Conservation (phyloP, 2,329 filamentous ascomycete genomes). For the Drechmeria coniospora region DNA sequence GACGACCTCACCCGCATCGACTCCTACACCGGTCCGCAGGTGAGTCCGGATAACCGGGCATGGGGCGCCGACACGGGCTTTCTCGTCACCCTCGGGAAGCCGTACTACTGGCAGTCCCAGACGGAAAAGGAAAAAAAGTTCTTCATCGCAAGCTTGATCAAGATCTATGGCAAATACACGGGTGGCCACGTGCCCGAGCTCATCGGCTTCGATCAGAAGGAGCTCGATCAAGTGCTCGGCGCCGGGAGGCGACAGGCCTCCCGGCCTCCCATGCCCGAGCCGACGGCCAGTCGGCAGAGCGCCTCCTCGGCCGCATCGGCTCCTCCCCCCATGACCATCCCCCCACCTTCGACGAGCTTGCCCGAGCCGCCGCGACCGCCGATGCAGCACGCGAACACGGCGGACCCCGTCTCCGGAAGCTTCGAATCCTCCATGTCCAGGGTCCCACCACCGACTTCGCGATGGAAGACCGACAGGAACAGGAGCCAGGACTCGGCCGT, state of each 20-base stretch:
- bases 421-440: constrained; percentile 29
- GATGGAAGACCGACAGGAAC: constrained; percentile 33
- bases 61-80: constrained; percentile 82
- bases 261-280: constrained; percentile 13
- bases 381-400: too few species aligned
- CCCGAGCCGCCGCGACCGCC: constrained; percentile 13
- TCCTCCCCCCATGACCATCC: constrained; percentile 4
- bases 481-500: constrained; percentile 43
- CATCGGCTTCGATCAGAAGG: constrained; percentile 65
- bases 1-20: constrained; percentile 78
- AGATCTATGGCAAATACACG: constrained; percentile 95
- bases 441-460: constrained; percentile 25
- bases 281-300: constrained; percentile 8
- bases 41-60: constrained; percentile 44
- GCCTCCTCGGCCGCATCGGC: constrained; percentile 6
- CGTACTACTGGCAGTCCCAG: constrained; percentile 93
- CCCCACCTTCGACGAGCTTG: constrained; percentile 6
- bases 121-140: constrained; percentile 96
- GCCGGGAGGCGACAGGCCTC: constrained; percentile 24
- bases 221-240: constrained; percentile 61
- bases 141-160: constrained; percentile 90
- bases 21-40: constrained; percentile 53
- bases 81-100: constrained; percentile 75
- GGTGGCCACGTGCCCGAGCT: constrained; percentile 68
- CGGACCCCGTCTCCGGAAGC: constrained; percentile 34